Evolutionary conservation across 257 asterid species (phyloP).

Genomic region (Solanum chiquidenum): DNA sequence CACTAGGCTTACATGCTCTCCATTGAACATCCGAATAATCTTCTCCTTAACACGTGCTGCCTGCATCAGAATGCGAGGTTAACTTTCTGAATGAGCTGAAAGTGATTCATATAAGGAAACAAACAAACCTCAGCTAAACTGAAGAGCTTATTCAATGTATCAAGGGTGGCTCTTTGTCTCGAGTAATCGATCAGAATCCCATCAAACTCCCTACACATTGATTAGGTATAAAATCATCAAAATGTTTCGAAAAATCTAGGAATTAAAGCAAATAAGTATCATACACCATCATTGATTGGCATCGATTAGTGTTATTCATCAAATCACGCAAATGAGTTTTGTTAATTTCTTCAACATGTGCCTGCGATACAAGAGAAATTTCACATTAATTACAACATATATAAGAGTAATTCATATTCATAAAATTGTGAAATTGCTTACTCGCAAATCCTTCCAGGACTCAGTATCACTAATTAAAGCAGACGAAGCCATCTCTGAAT

Average conservation of each 20-base stretch:
- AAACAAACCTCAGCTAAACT: constrained; percentile 83
- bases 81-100: not conserved
- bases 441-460: constrained; percentile 86
- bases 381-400: not conserved
- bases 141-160: constrained; percentile 60
- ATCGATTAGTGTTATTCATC: constrained; percentile 63
- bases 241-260: not conserved
- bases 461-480: constrained; percentile 55
- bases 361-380: constrained; percentile 28
- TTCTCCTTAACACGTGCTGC: constrained; percentile 78
- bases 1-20: constrained; percentile 64
- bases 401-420: not conserved
- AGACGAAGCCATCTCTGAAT: constrained; percentile 53
- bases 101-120: constrained; percentile 1
- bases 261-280: constrained; percentile 13
- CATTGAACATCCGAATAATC: constrained; percentile 75
- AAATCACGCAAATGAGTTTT: constrained; percentile 80
- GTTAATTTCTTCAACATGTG: constrained; percentile 70
- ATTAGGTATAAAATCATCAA: not conserved
- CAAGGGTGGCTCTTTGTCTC: constrained; percentile 69
- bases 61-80: constrained; percentile 29
- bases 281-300: constrained; percentile 83
- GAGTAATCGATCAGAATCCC: constrained; percentile 79
- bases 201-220: constrained; percentile 55
- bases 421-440: constrained; percentile 1